These are phyloP conservation scores for Pezicula carpinea DNA, from an alignment of 2,329 filamentous ascomycete genomes.

Conservation along the genomic window DNA sequence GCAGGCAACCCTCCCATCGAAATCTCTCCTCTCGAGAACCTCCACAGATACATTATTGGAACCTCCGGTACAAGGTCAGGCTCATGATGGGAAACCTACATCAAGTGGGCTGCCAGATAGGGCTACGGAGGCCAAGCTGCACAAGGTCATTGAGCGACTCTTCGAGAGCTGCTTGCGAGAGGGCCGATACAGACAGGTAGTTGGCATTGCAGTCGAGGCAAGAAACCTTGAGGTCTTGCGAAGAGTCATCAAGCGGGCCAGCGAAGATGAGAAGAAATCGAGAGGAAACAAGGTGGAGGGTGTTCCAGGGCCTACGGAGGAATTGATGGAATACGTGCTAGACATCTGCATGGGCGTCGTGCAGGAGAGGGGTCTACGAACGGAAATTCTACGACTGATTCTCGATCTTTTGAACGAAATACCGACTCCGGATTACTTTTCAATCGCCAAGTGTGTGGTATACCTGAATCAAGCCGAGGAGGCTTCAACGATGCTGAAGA, in stretches of 20 bases:
- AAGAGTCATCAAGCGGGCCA: constrained; percentile 83
- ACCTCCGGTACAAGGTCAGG: constrained; percentile 41
- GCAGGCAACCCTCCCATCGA: constrained; percentile 86
- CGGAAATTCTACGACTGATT: constrained; percentile 82
- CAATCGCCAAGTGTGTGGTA: constrained; percentile 95
- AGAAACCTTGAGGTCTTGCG: constrained; percentile 85
- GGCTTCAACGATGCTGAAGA: constrained; percentile 79
- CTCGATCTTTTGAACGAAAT: constrained; percentile 94
- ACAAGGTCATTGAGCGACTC: constrained; percentile 78
- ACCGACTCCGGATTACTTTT: constrained; percentile 91
- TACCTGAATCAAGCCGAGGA: constrained; percentile 90
- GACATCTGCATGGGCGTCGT: constrained; percentile 98
- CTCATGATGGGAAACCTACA: constrained; percentile 29
- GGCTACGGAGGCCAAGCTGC: constrained; percentile 73
- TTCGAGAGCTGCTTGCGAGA: constrained; percentile 86
- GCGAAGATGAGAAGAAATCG: constrained; percentile 72
- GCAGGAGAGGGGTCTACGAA: constrained; percentile 82
- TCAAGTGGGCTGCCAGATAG: constrained; percentile 50
- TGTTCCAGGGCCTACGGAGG: constrained; percentile 65
- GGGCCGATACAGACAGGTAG: constrained; percentile 88
- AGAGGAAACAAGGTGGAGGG: constrained; percentile 52
- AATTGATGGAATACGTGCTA: constrained; percentile 93
- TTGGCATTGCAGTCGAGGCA: constrained; percentile 93
- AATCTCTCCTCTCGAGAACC: constrained; percentile 87
- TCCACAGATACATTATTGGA: constrained; percentile 56